Evolutionary conservation across 2,329 filamentous ascomycete genomes (phyloP).

Genomic region (Lachnellula suecica): DNA sequence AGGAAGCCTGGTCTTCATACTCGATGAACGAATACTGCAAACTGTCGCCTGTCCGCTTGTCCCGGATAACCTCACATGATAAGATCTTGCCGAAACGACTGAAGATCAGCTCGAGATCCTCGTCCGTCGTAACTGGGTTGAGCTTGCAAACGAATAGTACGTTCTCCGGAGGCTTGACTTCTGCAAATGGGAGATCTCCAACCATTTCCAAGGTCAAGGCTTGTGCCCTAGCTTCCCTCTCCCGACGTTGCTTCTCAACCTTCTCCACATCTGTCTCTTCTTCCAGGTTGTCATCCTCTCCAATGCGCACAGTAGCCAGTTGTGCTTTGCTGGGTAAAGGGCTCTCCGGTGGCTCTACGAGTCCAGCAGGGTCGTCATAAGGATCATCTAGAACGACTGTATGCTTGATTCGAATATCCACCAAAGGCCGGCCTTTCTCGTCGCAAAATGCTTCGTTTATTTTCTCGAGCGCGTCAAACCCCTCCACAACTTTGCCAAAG

Average conservation of each 20-base stretch:
- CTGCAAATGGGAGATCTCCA: conserved; percentile 93
- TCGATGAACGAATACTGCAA: conserved; percentile 98
- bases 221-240: conserved; percentile 89
- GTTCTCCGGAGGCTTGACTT: conserved; percentile 96
- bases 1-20: conserved; percentile 88
- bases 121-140: conserved; percentile 93
- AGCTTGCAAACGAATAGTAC: conserved; percentile 98
- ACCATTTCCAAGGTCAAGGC: conserved; percentile 97
- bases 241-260: conserved; percentile 74
- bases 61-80: conserved; percentile 93
- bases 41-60: conserved; percentile 91
- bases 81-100: conserved; percentile 93
- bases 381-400: conserved; percentile 91
- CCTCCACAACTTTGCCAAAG: conserved; percentile 93
- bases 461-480: conserved; percentile 90
- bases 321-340: conserved; percentile 82
- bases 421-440: conserved; percentile 79
- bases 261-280: conserved; percentile 76
- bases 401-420: conserved; percentile 93
- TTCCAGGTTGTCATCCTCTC: conserved; percentile 80
- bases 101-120: conserved; percentile 94
- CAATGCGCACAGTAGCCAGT: conserved; percentile 86
- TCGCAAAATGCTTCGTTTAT: conserved; percentile 90
- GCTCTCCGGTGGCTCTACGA: conserved; percentile 76
- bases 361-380: conserved; percentile 75